Evolutionary conservation across 176 grass and related monocot species (phyloP).

Genomic region (Raddia distichophylla): DNA sequence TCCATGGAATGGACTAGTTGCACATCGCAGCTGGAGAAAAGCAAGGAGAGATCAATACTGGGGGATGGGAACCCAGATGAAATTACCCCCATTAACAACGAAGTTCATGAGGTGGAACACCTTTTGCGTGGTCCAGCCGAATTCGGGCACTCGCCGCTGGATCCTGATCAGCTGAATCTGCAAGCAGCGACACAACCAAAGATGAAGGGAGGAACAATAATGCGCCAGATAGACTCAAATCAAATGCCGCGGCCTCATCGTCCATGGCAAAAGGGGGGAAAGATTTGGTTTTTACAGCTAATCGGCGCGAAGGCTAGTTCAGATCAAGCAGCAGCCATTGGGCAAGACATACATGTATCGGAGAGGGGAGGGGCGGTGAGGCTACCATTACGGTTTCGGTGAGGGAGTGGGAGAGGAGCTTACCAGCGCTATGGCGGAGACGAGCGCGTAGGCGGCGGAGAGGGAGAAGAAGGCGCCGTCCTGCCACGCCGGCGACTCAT

Average conservation of each 20-base stretch:
- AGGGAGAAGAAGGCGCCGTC: constrained; percentile 86
- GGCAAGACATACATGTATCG: neutral
- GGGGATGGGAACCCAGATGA: neutral
- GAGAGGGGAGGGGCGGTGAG: neutral
- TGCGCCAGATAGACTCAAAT: neutral
- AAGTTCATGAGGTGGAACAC: constrained; percentile 99
- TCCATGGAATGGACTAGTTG: neutral
- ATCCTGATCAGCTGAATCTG: constrained; percentile 96
- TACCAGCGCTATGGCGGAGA: constrained; percentile 85
- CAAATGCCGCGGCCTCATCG: neutral
- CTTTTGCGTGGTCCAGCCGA: constrained; percentile 98
- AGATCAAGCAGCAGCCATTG: neutral
- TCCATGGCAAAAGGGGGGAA: neutral
- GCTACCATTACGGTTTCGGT: neutral
- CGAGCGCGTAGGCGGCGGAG: constrained; percentile 77
- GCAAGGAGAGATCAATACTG: neutral
- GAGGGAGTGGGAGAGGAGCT: neutral
- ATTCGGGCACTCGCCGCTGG: constrained; percentile 81
- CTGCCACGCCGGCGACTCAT: constrained; percentile 78
- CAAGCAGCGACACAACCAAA: neutral
- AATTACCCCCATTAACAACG: constrained; percentile 86
- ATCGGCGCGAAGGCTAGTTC: neutral
- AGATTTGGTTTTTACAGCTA: neutral
- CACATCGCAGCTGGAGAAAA: neutral
- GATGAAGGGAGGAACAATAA: neutral